Base-by-base conservation (phyloP, 805 yeast genomes). In the Candida montana region DNA sequence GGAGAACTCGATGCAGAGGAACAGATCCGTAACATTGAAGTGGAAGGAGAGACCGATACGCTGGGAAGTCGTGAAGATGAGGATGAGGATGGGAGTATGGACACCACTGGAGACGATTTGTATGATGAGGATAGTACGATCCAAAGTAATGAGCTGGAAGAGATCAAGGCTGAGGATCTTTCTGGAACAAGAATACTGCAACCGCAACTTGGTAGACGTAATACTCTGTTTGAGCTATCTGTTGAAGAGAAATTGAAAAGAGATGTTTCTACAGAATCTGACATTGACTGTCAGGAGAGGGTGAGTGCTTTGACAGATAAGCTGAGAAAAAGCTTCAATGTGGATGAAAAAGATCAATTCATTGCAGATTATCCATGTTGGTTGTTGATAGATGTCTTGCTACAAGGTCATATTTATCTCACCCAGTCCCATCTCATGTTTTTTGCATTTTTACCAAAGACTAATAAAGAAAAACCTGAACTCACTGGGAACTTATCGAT, bases 371-470 rank as follows among this genome's bases (percentile, higher is more conserved):
- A 71, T 52, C 72, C 82, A 3, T 79, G 89, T 24, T 90, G 96
- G 95, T 65, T 90, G 29, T 67, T 88, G 43, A 75, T 80, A 45
- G 95, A 86, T 52, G 93, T 90, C 0, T 65, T 91, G 21, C 64
- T 89, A 20, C 96, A 88, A 60, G 98, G 98, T 3, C 90, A 84
- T 52, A 59, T 89, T 15, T 83, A 83, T 51, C 60, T 91, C 20
- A 89, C 97, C 1, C 61, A 68, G 33, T 65, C 71, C 13, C 75
- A 76, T 46, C 57, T 90, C 6, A 63, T 87, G 33, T 91, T 86
- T 56, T 83, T 83, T 63, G 93, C 96, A 0, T 79, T 77, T 50
- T 60, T 91, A 9, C 96, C 97, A 0, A 73, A 74, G 37, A 51
- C 39, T n/a, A 45, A 51, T n/a, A 42, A 67, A 17, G 71, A 72